Conservation (phyloP, 768 basidiomycete species). For the Termitomyces sp. region DNA sequence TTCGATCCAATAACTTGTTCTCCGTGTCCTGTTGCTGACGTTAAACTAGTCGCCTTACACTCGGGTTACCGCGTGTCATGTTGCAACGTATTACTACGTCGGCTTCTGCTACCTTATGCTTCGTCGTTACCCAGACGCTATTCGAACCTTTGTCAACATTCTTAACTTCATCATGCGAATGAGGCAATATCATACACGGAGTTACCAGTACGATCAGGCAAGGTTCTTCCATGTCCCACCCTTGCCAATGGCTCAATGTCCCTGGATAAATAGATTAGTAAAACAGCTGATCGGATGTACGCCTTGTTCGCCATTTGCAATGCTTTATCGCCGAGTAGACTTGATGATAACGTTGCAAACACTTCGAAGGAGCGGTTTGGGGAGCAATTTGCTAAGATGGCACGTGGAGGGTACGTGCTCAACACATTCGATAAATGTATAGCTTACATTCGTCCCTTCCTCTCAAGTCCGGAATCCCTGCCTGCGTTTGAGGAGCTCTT, state of each 20-base stretch:
- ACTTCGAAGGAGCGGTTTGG: slow-evolving; percentile 89
- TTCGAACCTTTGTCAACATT: slow-evolving; percentile 87
- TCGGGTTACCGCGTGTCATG: slow-evolving; percentile 94
- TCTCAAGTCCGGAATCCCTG: slow-evolving; percentile 59
- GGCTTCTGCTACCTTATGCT: slow-evolving; percentile 97
- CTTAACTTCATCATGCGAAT: slow-evolving; percentile 95
- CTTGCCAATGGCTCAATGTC: background rate
- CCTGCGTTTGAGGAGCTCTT: slow-evolving; percentile 89
- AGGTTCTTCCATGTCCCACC: background rate
- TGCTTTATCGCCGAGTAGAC: slow-evolving; percentile 83
- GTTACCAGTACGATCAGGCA: slow-evolving; percentile 95
- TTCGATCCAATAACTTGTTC: slow-evolving; percentile 15
- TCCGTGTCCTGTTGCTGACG: slow-evolving; percentile 9
- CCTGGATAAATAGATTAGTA: slow-evolving; percentile 65
- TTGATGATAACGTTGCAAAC: slow-evolving; percentile 93
- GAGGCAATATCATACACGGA: slow-evolving; percentile 94
- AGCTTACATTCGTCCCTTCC: background rate
- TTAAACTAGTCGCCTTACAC: slow-evolving; percentile 71
- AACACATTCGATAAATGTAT: background rate
- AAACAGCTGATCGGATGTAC: slow-evolving; percentile 97
- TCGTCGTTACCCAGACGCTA: slow-evolving; percentile 91
- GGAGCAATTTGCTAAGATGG: slow-evolving; percentile 87
- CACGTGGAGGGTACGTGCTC: slow-evolving; percentile 55
- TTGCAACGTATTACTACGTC: slow-evolving; percentile 91
- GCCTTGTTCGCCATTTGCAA: slow-evolving; percentile 92